phyloP scores from a whole-genome alignment of 371 early-diverging fungal genomes.

The Rhizopus sp. region DNA sequence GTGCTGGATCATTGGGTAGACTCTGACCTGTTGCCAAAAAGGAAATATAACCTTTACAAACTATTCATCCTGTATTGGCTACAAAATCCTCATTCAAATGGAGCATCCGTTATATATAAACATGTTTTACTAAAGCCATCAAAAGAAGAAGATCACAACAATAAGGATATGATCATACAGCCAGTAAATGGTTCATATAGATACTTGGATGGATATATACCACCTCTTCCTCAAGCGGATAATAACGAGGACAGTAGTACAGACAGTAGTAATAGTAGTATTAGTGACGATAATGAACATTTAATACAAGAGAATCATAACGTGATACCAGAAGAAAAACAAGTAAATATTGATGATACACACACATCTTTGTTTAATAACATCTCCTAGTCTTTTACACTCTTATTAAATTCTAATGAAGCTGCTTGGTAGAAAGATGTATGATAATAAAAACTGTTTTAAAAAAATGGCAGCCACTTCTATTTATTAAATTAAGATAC shows the following conservation, averaged over 20 bases:
- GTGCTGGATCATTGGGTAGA: conserved; percentile 50
- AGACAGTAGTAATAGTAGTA: conserved; percentile 15
- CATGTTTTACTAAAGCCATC: conserved; percentile 41
- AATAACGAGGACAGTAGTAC: conserved; percentile 1
- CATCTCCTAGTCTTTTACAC: background rate
- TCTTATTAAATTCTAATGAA: background rate
- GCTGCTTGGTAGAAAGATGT: background rate
- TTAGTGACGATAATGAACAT: conserved; percentile 7
- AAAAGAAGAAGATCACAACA: conserved; percentile 7
- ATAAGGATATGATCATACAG: conserved; percentile 1
- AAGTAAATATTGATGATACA: background rate
- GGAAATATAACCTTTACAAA: conserved; percentile 49
- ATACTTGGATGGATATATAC: conserved; percentile 33
- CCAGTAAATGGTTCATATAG: conserved; percentile 6
- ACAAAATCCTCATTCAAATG: conserved; percentile 53
- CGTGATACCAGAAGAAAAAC: conserved; percentile 1
- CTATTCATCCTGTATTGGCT: conserved; percentile 54
- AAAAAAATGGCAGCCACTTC: no score
- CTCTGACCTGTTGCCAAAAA: conserved; percentile 31
- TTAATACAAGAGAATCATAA: conserved; percentile 2
- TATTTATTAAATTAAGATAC: background rate
- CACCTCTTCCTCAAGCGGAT: conserved; percentile 14
- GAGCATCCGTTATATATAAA: conserved; percentile 41
- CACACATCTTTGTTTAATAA: background rate
- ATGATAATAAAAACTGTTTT: no score